phyloP scores from a whole-genome alignment of 306 rosid species.

The Neltuma alba region DNA sequence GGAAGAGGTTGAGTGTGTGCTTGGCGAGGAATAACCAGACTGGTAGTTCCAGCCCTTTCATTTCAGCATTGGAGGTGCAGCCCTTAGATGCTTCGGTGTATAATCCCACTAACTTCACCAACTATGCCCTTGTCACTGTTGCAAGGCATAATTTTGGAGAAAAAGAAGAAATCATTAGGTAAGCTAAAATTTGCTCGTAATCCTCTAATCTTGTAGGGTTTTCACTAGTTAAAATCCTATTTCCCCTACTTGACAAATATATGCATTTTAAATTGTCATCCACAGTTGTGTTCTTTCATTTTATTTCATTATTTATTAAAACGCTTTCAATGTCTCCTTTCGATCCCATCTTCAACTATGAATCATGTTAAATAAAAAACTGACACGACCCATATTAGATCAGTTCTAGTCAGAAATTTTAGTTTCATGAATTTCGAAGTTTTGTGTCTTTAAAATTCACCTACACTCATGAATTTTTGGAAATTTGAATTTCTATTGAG shows the following conservation, averaged over 20 bases:
- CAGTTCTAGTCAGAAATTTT: not conserved
- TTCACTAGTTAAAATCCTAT: not conserved
- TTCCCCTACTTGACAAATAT: not conserved
- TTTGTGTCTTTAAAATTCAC: not conserved
- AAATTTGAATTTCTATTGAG: not conserved
- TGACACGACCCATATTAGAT: not conserved
- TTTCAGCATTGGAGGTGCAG: constrained; percentile 81
- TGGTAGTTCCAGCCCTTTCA: constrained; percentile 63
- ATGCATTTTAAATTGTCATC: not conserved
- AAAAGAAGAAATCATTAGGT: constrained; percentile 57
- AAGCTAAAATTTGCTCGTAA: not conserved
- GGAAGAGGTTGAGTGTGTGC: constrained; percentile 69
- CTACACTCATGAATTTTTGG: not conserved
- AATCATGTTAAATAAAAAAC: not conserved
- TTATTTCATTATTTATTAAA: not conserved
- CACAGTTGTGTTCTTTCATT: not conserved
- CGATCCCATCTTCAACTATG: not conserved
- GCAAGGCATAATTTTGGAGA: constrained; percentile 62
- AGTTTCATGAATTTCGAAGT: not conserved
- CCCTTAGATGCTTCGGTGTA: constrained; percentile 62
- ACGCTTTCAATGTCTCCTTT: not conserved
- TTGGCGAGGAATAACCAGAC: constrained; percentile 71
- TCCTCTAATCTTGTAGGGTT: not conserved
- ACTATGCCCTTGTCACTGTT: constrained; percentile 67
- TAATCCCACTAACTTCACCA: constrained; percentile 68